Evolutionary conservation across 2,329 filamentous ascomycete genomes (phyloP).

Genomic region (Plenodomus tracheiphilus): DNA sequence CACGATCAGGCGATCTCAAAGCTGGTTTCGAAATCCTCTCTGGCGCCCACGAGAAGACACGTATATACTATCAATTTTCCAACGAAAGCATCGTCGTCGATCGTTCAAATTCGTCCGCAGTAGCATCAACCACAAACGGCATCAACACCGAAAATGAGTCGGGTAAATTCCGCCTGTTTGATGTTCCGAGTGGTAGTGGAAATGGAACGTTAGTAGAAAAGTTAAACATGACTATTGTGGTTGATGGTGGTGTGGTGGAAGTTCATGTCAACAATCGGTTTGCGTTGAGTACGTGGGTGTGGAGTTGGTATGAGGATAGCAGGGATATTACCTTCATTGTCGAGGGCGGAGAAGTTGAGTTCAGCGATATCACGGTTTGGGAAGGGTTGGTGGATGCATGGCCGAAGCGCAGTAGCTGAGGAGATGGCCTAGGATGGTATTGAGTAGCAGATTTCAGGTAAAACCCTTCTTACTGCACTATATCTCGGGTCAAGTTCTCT

Average conservation of each 20-base stretch:
- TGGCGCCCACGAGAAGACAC: constrained; percentile 47
- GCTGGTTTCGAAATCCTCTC: constrained; percentile 50
- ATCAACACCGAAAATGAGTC: constrained; percentile 45
- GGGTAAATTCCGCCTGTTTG: constrained; percentile 48
- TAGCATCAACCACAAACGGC: constrained; percentile 44
- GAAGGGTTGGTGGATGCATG: constrained; percentile 19
- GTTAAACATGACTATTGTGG: constrained; percentile 47
- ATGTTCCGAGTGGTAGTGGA: constrained; percentile 31
- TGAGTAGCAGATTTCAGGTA: too few relatives aligned
- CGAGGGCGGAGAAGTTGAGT: constrained; percentile 18
- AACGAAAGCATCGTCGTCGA: constrained; percentile 51
- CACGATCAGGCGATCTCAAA: constrained; percentile 41
- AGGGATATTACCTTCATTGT: constrained; percentile 22
- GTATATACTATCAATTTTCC: constrained; percentile 52
- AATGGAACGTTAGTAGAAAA: constrained; percentile 40
- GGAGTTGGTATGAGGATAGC: constrained; percentile 37
- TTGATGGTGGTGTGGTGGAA: constrained; percentile 43
- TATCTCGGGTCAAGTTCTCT: too few relatives aligned
- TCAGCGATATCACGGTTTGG: constrained; percentile 28
- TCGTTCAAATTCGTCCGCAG: constrained; percentile 48
- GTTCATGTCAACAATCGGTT: constrained; percentile 50
- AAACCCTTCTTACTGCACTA: too few relatives aligned
- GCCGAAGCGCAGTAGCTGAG: too few relatives aligned
- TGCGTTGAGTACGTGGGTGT: constrained; percentile 49
- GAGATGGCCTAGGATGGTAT: too few relatives aligned